Evolutionary conservation across 2,329 filamentous ascomycete genomes (phyloP).

Genomic region (Dactylonectria estremocensis): DNA sequence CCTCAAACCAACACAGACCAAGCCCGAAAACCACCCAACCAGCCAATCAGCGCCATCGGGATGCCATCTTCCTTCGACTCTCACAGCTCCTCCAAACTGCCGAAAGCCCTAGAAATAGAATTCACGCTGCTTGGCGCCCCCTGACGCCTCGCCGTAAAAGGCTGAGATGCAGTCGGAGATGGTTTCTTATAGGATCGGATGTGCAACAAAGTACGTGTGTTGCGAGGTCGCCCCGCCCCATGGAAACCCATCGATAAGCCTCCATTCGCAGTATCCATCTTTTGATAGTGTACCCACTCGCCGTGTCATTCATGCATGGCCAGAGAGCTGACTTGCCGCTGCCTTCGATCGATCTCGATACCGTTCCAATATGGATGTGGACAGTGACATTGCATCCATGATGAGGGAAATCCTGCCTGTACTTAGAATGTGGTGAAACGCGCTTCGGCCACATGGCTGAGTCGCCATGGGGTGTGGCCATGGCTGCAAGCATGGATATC

Average conservation of each 20-base stretch:
- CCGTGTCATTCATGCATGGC: background rate
- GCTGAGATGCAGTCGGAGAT: background rate
- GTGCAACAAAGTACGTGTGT: background rate
- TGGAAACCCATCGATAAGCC: background rate
- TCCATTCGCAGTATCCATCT: background rate
- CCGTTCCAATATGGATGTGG: background rate
- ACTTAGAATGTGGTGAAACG: constrained; percentile 16
- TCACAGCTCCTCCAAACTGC: background rate
- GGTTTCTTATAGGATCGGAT: background rate
- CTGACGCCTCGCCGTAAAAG: background rate
- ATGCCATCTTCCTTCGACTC: background rate
- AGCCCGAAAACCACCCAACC: background rate
- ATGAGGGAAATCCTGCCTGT: background rate
- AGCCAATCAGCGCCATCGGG: background rate
- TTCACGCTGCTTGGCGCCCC: background rate
- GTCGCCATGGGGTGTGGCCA: constrained; percentile 16
- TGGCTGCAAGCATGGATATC: constrained; percentile 26
- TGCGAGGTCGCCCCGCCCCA: background rate
- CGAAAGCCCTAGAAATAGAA: background rate
- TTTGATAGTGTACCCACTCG: background rate
- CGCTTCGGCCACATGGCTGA: constrained; percentile 12
- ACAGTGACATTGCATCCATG: background rate
- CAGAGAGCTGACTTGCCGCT: constrained; percentile 1
- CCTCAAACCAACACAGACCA: background rate
- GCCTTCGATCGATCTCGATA: background rate